These are phyloP conservation scores for Citrus trifoliata DNA, from an alignment of 345 rosid species.

Conservation along the genomic window DNA sequence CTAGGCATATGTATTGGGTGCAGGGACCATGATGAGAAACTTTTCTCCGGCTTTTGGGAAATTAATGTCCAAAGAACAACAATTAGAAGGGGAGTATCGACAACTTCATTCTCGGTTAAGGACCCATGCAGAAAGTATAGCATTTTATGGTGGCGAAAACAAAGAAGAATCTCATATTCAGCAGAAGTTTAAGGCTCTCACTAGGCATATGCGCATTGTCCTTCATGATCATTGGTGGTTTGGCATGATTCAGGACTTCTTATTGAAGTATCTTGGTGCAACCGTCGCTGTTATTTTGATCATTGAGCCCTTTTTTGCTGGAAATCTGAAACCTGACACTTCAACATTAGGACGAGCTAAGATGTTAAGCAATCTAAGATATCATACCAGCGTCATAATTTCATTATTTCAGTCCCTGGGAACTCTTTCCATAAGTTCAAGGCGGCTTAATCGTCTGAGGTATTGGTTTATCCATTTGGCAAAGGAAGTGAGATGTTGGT, in stretches of 20 bases:
- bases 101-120: conserved; percentile 94
- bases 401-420: conserved; percentile 91
- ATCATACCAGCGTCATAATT: conserved; percentile 92
- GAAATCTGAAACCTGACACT: conserved; percentile 81
- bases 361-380: conserved; percentile 98
- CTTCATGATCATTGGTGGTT: conserved; percentile 99
- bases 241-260: conserved; percentile 98
- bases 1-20: conserved; percentile 86
- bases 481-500: neutral
- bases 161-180: conserved; percentile 92
- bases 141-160: conserved; percentile 92
- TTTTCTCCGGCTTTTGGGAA: conserved; percentile 96
- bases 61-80: conserved; percentile 90
- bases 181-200: conserved; percentile 72
- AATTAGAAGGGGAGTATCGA: conserved; percentile 97
- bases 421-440: conserved; percentile 91
- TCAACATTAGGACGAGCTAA: conserved; percentile 93
- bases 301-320: conserved; percentile 96
- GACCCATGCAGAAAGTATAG: conserved; percentile 98
- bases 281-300: conserved; percentile 91
- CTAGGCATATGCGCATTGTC: conserved; percentile 69
- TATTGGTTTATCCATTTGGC: conserved; percentile 23
- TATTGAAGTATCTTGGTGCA: conserved; percentile 95
- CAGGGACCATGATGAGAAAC: conserved; percentile 80
- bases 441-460: conserved; percentile 94